phyloP scores from a whole-genome alignment of 2,329 filamentous ascomycete genomes.

The Colletotrichum aenigma region DNA sequence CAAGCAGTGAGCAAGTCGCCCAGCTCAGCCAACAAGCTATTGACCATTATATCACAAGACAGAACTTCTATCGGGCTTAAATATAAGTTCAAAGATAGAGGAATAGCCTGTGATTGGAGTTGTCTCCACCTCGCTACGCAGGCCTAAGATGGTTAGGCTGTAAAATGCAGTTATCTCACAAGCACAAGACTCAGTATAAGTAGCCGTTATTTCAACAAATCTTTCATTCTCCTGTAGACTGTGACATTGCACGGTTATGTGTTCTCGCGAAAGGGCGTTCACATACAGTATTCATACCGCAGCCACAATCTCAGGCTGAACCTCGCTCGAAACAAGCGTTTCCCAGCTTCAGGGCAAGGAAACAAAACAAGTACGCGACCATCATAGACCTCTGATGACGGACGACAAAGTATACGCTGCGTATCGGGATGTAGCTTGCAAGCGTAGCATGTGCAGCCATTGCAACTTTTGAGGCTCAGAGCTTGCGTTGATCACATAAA shows the following conservation, averaged over 20 bases:
- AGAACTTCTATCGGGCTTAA: background rate
- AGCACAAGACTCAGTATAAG: background rate
- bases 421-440: no score
- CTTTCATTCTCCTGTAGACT: background rate
- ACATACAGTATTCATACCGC: rapidly evolving
- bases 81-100: background rate
- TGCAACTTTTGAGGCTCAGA: no score
- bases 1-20: background rate
- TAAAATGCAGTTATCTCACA: background rate
- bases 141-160: rapidly evolving
- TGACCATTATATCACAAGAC: background rate
- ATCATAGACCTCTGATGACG: background rate
- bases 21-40: background rate
- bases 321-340: background rate
- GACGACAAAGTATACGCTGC: no score
- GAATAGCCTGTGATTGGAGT: background rate
- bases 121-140: rapidly evolving
- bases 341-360: rapidly evolving
- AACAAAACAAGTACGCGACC: background rate
- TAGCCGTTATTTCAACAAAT: background rate
- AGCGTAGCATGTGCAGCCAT: no score
- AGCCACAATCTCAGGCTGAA: background rate
- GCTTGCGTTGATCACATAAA: no score
- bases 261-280: background rate
- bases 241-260: no score